Evolutionary conservation across 2,329 filamentous ascomycete species (phyloP).

Genomic region (Penicillium oxalicum): DNA sequence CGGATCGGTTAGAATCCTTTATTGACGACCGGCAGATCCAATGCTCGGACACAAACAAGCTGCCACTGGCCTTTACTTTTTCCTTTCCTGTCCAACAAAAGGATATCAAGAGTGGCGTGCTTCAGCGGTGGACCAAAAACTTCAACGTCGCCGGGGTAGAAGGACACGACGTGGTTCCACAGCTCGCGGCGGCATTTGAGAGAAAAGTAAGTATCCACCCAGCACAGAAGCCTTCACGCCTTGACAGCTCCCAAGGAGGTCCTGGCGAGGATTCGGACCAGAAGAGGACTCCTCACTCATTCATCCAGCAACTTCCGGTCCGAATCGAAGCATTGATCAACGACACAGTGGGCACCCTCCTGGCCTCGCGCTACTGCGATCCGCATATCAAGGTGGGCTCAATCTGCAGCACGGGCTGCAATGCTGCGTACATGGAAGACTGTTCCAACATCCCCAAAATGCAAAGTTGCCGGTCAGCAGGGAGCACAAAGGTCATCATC

Average conservation of each 20-base stretch:
- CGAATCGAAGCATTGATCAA: conserved; percentile 83
- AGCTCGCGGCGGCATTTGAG: conserved; percentile 68
- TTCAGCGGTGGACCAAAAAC: conserved; percentile 88
- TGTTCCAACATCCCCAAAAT: conserved; percentile 80
- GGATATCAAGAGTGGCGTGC: conserved; percentile 74
- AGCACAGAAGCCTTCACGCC: too few species aligned
- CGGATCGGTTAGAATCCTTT: conserved; percentile 75
- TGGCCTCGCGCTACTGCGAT: conserved; percentile 87
- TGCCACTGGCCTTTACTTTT: conserved; percentile 83
- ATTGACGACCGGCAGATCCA: conserved; percentile 64
- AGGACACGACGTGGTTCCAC: conserved; percentile 74
- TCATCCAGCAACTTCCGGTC: conserved; percentile 66
- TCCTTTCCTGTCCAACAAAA: conserved; percentile 82
- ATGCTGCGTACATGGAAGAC: conserved; percentile 91
- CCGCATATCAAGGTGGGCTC: conserved; percentile 81
- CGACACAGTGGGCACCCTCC: conserved; percentile 87
- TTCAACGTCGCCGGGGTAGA: conserved; percentile 86
- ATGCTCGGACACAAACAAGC: conserved; percentile 33
- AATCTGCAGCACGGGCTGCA: conserved; percentile 93
- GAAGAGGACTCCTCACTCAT: neutral
- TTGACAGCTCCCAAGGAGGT: too few species aligned
- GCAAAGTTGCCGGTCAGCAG: conserved; percentile 68
- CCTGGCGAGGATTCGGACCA: too few species aligned
- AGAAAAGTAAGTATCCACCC: conserved; percentile 46
- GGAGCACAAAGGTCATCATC: conserved; percentile 75